Percentiles rank a stretch among this genome's conserved stretches.
phyloP scores from a whole-genome alignment of 441 rosid genomes.

The Erysimum pusillum region DNA sequence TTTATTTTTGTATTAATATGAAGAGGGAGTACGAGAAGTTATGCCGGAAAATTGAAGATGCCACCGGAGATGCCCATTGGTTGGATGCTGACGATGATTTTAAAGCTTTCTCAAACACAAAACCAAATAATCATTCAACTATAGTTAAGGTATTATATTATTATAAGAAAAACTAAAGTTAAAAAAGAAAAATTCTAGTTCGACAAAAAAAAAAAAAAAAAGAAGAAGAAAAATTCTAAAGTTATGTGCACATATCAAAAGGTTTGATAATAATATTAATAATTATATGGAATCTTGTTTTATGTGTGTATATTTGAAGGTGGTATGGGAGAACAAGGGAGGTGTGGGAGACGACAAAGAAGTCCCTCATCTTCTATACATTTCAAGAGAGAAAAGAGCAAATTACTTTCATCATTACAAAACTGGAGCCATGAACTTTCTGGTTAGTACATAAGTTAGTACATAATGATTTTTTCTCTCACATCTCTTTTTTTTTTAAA shows the following conservation, averaged over 20 bases:
- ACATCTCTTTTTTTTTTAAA: not conserved
- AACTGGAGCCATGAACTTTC: not conserved
- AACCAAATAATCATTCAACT: not conserved
- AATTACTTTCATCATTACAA: not conserved
- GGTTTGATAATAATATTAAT: too few relatives aligned
- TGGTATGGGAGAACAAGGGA: not conserved
- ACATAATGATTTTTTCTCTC: not conserved
- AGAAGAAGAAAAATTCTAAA: too few relatives aligned
- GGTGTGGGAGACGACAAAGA: not conserved
- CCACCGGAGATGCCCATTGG: conserved; percentile 21
- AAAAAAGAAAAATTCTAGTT: too few relatives aligned
- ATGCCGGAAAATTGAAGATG: conserved; percentile 53
- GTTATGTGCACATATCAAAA: too few relatives aligned
- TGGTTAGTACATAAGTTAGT: too few relatives aligned
- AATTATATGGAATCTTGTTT: too few relatives aligned
- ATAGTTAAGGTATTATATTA: not conserved
- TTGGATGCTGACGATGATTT: not conserved
- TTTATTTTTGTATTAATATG: not conserved
- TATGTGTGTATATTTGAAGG: too few relatives aligned
- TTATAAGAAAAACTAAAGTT: too few relatives aligned
- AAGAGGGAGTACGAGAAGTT: conserved; percentile 66
- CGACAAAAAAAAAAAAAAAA: too few relatives aligned
- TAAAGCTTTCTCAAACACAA: not conserved
- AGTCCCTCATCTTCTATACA: not conserved
- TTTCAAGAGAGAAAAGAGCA: conserved; percentile 1